Conservation (phyloP, 768 basidiomycete species). For the Nidularia pulvinata region DNA sequence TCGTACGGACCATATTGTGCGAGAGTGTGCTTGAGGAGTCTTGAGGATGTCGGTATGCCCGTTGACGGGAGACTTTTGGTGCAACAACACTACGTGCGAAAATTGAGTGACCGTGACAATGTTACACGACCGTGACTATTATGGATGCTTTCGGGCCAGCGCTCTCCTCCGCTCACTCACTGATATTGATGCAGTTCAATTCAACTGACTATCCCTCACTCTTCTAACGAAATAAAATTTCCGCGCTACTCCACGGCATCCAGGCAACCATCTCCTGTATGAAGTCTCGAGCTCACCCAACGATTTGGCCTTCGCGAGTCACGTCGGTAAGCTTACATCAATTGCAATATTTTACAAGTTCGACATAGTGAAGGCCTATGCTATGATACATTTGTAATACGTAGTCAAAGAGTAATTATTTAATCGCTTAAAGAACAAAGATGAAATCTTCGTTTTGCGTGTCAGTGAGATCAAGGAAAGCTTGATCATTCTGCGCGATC, state of each 20-base stretch:
- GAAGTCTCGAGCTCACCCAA: too few species aligned
- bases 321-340: too few species aligned
- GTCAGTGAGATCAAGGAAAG: slow-evolving; percentile 38
- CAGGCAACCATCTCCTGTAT: too few species aligned
- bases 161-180: too few species aligned
- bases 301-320: too few species aligned
- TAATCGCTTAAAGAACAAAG: slow-evolving; percentile 15
- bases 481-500: slow-evolving; percentile 21
- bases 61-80: slow-evolving; percentile 37
- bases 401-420: too few species aligned
- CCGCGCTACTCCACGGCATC: too few species aligned
- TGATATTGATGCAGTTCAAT: too few species aligned
- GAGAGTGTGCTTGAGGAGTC: slow-evolving; percentile 38
- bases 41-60: slow-evolving; percentile 42
- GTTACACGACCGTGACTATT: slow-evolving; percentile 1
- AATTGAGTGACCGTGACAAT: slow-evolving; percentile 10
- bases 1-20: slow-evolving; percentile 46
- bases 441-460: slow-evolving; percentile 28
- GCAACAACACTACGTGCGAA: slow-evolving; percentile 30
- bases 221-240: too few species aligned
- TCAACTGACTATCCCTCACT: too few species aligned
- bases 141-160: background rate
- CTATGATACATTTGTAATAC: too few species aligned
- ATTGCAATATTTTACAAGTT: too few species aligned
- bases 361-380: background rate